Evolutionary conservation across 257 asterid genomes (phyloP).

Genomic region (Cynanchum wilfordii): DNA sequence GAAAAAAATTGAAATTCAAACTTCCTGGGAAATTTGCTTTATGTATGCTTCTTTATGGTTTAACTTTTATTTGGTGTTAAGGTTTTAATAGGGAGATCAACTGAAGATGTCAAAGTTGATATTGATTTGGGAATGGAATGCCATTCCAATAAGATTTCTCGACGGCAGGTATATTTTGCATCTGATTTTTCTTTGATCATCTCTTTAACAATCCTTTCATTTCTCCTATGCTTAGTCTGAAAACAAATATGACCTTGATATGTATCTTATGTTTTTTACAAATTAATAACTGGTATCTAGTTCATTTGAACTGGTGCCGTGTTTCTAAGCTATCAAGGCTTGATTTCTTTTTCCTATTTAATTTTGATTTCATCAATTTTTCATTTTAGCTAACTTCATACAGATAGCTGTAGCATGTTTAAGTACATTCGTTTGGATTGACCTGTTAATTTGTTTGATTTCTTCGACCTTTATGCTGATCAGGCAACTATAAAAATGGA

Average conservation of each 20-base stretch:
- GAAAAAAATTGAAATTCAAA: background rate
- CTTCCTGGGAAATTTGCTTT: background rate
- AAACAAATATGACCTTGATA: background rate
- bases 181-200: background rate
- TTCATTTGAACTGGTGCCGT: background rate
- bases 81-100: constrained; percentile 76
- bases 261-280: background rate
- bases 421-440: background rate
- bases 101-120: constrained; percentile 60
- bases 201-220: background rate
- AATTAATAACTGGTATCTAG: background rate
- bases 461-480: constrained; percentile 2
- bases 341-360: background rate
- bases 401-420: background rate
- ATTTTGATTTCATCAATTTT: background rate
- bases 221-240: background rate
- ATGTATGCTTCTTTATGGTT: constrained; percentile 19
- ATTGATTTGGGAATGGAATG: constrained; percentile 70
- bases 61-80: constrained; percentile 25
- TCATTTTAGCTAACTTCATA: background rate
- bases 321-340: background rate
- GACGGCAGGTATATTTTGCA: constrained; percentile 57
- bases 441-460: background rate
- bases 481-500: constrained; percentile 62
- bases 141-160: constrained; percentile 55